These are phyloP conservation scores for Cryphonectria carpinicola DNA, from an alignment of 2,329 filamentous ascomycete genomes.

Conservation along the genomic window DNA sequence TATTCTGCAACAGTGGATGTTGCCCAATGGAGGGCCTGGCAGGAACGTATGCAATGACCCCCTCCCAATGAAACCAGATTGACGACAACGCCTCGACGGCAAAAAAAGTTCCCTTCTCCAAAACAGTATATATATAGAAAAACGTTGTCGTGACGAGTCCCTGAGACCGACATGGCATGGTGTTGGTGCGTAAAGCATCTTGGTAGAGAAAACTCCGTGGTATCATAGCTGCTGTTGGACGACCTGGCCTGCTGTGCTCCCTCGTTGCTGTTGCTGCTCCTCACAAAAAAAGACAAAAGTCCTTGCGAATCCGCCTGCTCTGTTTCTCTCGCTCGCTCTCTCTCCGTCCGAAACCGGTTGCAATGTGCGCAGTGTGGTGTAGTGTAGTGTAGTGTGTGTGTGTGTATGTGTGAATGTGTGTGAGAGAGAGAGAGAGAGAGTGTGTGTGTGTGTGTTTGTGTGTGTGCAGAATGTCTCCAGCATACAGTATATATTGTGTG, in stretches of 20 bases:
- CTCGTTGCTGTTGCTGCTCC: slow-evolving; percentile 23
- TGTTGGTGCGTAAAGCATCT: slow-evolving; percentile 25
- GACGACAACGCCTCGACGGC: slow-evolving; percentile 25
- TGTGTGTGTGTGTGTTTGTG: not conserved
- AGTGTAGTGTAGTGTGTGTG: slow-evolving; percentile 5
- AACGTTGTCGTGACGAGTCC: slow-evolving; percentile 7
- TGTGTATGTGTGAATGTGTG: not conserved
- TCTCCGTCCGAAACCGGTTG: not conserved
- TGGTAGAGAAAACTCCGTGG: slow-evolving; percentile 26
- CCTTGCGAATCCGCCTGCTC: slow-evolving; percentile 6
- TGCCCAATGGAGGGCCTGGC: slow-evolving; percentile 13
- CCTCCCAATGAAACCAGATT: slow-evolving; percentile 7
- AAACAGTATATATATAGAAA: slow-evolving; percentile 8
- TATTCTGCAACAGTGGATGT: not conserved
- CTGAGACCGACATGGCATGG: slow-evolving; percentile 24
- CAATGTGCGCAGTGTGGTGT: slow-evolving; percentile 7
- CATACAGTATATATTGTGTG: slow-evolving; percentile 4
- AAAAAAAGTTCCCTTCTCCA: slow-evolving; percentile 11
- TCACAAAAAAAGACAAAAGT: slow-evolving; percentile 13
- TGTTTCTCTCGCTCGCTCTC: not conserved
- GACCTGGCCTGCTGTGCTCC: slow-evolving; percentile 25
- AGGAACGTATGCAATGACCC: slow-evolving; percentile 23
- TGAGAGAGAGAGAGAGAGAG: not conserved
- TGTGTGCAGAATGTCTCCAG: slow-evolving; percentile 8
- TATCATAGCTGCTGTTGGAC: slow-evolving; percentile 28